Evolutionary conservation across 2,329 filamentous ascomycete genomes (phyloP).

Genomic region (Thielaviopsis euricoi): DNA sequence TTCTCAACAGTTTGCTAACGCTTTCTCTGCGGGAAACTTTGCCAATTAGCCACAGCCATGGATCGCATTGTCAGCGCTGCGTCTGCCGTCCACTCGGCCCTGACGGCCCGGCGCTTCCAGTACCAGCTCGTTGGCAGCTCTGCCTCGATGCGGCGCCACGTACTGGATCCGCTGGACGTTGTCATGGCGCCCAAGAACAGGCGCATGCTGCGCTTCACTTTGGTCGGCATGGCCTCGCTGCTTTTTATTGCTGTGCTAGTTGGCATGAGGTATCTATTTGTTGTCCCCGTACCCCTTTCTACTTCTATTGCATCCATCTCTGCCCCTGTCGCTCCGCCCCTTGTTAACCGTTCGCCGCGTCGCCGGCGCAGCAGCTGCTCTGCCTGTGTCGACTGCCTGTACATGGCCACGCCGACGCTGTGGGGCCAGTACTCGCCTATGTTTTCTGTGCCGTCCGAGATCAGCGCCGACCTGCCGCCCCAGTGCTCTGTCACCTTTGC

Average conservation of each 20-base stretch:
- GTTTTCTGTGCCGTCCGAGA: constrained; percentile 55
- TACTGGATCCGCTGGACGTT: background rate
- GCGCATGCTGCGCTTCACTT: constrained; percentile 1
- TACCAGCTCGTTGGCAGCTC: constrained; percentile 6
- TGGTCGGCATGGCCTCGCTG: constrained; percentile 1
- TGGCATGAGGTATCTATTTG: constrained; percentile 7
- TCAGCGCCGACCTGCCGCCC: constrained; percentile 41
- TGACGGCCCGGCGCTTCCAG: constrained; percentile 2
- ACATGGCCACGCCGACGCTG: constrained; percentile 4
- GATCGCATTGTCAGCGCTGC: constrained; percentile 3
- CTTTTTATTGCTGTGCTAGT: constrained; percentile 1
- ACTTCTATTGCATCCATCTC: background rate
- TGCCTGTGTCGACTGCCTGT: constrained; percentile 4
- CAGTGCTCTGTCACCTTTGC: constrained; percentile 66
- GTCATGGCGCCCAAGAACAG: constrained; percentile 3
- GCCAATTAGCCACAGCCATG: constrained; percentile 7
- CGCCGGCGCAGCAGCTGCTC: background rate
- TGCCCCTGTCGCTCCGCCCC: background rate
- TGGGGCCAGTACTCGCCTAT: constrained; percentile 87
- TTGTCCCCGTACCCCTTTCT: background rate
- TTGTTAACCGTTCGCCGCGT: background rate
- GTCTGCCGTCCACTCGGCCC: constrained; percentile 1
- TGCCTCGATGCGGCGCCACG: background rate
- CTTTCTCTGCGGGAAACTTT: background rate
- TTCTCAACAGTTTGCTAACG: background rate